Base-by-base conservation (phyloP, 2,329 filamentous ascomycete genomes). In the Aspergillus ibericus region DNA sequence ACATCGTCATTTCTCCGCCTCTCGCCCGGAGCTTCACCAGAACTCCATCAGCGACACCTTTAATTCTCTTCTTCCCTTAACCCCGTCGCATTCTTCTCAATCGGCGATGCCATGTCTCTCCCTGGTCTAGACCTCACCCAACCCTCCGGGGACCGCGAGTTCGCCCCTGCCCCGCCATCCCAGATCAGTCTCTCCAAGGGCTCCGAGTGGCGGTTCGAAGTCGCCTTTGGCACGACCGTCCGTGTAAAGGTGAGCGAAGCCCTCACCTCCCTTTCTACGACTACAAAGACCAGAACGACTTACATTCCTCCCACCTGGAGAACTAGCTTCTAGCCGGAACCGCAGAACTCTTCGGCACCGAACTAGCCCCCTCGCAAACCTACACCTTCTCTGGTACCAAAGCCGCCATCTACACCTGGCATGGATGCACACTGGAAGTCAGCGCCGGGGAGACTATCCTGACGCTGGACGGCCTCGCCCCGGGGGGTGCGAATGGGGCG, bases 291-390 rank as follows among this genome's bases (percentile, higher is more conserved):
- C 25, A 13, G 4, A 18, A 18, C 12, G 29, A 53, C 51, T 53
- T 16, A 53, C 51, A 29, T 29, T 32, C 38, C n/a, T 29, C 20
- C 35, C 29, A 27, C 58, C 49, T 48, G 53, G 59, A 58, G 59
- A 22, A 48, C 44, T 57, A 92, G 79, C 81, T 98, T 25, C 78
- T 91, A 56, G 86, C 84, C 34, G 95, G 95, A 61, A 92, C 88
- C 1, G 95, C 93, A 50, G 95, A 99, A 76, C 87, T 96, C 70
- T 96, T 98, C 72, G 95, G 95, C 72, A 93, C 93, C 56, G 95
- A 99, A 78, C 88, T 99, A 44, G 92, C 92, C 10, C 83, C 85
- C 9, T 89, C 89, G 57, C 89, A 89, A 53, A 83, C 85, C 9
- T 98, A 98, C 79, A 88, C 83, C 32, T 93, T 99, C 75, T 83